Evolutionary conservation across 2,329 filamentous ascomycete genomes (phyloP), one percentile per base, ranked within the genome.

Genomic region (Colletotrichum ledebouriae): DNA sequence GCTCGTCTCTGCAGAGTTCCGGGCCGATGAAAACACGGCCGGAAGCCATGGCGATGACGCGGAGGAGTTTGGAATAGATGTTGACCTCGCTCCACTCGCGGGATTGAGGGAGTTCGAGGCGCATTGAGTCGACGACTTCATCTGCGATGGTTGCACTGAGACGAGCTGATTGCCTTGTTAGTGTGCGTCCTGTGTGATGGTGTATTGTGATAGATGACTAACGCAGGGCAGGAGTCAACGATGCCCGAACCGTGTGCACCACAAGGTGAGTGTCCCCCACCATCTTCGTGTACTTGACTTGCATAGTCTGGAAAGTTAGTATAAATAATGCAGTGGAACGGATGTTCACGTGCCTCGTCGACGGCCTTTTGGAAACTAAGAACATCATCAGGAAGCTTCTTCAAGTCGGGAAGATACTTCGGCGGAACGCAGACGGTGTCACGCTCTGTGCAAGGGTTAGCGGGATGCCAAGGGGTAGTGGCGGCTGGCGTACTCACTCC

Each of bases 21-120:
- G 81, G 73, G 11, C 84, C 84, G 46, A 85, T 77, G 63, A 86
- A 86, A 42, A 85, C 74, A 10, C 81, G 77, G 6, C 84, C 84
- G 0, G 82, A 84, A 2, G 82, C 78, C 67, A 80, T 80, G 65
- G 81, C 82, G 2, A 86, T 78, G 39, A 86, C 80, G 47, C 81
- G 80, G 3, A 84, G 76, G 4, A 86, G 73, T 11, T 76, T 78
- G n/a, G 75, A 59, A 74, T 82, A 77, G 52, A 83, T 78, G 33
- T 78, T 77, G 46, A 83, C 73, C 1, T 76, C 63, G 0, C 76
- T 82, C 81, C 82, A 85, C 52, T 81, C 78, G 12, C 74, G 70
- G 60, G 76, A 77, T 1, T 74, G 72, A 0, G 78, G 78, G 2
- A 85, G 67, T 47, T 78, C 78, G 3, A 75, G 70, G 2, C 62